Base-by-base conservation (phyloP, 192 early-diverging fungal genomes). In the Gamsiella multidivaricata region DNA sequence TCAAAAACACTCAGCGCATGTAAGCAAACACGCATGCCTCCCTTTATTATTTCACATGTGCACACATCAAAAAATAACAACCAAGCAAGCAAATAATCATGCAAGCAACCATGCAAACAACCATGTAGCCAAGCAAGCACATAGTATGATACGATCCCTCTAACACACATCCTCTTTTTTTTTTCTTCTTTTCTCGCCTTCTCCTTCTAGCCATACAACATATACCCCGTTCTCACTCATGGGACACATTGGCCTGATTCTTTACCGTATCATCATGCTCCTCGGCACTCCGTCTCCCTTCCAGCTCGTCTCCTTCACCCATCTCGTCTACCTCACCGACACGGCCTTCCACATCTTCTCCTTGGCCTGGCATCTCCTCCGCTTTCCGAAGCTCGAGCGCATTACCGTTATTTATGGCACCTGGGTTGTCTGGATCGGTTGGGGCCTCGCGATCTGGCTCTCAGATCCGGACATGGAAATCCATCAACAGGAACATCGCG, bases 391-490 rank as follows among this genome's bases (percentile, higher is more conserved):
- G 14, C 31, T 88, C 0, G 87, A 88, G 45, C 80, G 83, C 23
- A 80, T 75, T 22, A 81, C 78, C 26, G 85, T 88, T 3, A 79
- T 86, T n/a, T 88, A 86, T 57, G 87, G 87, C 7, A 86, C 87
- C 0, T 88, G 85, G 85, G 70, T 86, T 3, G 81, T 86, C 23
- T 88, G 85, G 79, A 81, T 83, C 23, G 87, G 87, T 3, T 85
- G 87, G 85, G 72, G 82, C 0, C 63, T 88, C 2, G 81, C 83
- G 10, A 62, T 79, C 28, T 76, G 82, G 61, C 45, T 85, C 10
- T 72, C 75, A 5, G 68, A 72, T 22, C 74, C 74, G 20, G 74
- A 82, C 46, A 60, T 72, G 78, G 61, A 80, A 46, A 80, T 65
- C 17, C 74, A 78, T 58, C 74, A 71, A 6, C 59, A 66, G 50